Evolutionary conservation across 2,329 filamentous ascomycete genomes (phyloP).

Genomic region (Sporothrix sp.): DNA sequence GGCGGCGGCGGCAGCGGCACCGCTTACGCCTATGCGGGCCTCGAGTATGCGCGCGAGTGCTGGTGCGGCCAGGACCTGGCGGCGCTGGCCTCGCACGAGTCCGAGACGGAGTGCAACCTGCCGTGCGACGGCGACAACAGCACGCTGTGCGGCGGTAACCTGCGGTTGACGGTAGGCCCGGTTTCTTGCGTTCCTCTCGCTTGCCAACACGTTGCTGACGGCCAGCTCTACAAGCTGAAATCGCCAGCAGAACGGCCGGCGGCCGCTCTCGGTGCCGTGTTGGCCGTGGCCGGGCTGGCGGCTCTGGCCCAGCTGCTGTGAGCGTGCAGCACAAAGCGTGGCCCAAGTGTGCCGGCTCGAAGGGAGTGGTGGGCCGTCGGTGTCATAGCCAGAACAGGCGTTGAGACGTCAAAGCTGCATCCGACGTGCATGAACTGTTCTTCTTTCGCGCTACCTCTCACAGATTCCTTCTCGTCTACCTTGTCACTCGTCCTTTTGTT

Average conservation of each 20-base stretch:
- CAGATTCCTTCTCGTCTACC: too few species aligned
- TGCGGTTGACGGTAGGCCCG: conserved; percentile 35
- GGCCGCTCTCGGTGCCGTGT: not conserved
- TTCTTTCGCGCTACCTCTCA: too few species aligned
- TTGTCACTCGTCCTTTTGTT: too few species aligned
- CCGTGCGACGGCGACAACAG: conserved; percentile 44
- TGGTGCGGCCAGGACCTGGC: conserved; percentile 47
- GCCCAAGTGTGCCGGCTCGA: too few species aligned
- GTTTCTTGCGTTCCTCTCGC: not conserved
- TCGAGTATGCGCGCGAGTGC: conserved; percentile 48
- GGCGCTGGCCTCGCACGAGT: conserved; percentile 34
- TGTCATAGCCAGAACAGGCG: too few species aligned
- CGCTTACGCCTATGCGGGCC: conserved; percentile 40
- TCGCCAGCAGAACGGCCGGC: not conserved
- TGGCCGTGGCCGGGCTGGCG: not conserved
- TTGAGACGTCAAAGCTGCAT: too few species aligned
- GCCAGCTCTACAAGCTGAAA: conserved; percentile 18
- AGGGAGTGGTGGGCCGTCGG: too few species aligned
- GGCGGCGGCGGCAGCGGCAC: conserved; percentile 22
- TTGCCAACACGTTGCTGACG: not conserved
- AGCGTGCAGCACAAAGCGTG: not conserved
- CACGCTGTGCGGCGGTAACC: conserved; percentile 43
- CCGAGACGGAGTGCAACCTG: conserved; percentile 39
- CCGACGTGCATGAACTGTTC: too few species aligned
- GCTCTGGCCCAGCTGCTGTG: not conserved